A percentile compares a stretch with the other conserved stretches of the same genome.
Evolutionary conservation across 2,329 filamentous ascomycete species (phyloP).

Genomic region (Fusarium sp.): DNA sequence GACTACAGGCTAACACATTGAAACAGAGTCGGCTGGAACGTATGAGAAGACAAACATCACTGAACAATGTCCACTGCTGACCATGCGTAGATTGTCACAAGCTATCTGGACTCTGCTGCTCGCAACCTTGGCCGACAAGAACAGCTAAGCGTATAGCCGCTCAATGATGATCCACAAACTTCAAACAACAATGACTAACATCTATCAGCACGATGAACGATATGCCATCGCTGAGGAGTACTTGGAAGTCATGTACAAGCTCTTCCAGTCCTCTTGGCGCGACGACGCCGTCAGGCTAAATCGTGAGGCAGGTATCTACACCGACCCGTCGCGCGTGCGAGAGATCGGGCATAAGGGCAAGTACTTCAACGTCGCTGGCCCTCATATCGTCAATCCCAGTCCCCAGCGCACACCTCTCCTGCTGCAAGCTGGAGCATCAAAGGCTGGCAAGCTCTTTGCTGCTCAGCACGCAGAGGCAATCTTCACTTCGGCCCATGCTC

Average conservation of each 20-base stretch:
- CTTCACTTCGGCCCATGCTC: constrained; percentile 74
- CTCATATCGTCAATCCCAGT: constrained; percentile 72
- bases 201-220: constrained; percentile 69
- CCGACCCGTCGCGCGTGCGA: constrained; percentile 63
- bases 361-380: constrained; percentile 72
- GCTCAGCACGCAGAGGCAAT: constrained; percentile 78
- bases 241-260: constrained; percentile 72
- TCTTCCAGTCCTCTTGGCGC: constrained; percentile 74
- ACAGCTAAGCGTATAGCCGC: constrained; percentile 55
- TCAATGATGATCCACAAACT: too few species aligned
- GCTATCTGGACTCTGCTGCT: constrained; percentile 77
- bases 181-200: background rate
- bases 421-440: constrained; percentile 76
- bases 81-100: constrained; percentile 67
- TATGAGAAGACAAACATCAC: background rate
- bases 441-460: constrained; percentile 73
- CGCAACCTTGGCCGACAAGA: constrained; percentile 70
- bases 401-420: constrained; percentile 77
- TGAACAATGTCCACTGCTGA: background rate
- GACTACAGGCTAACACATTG: background rate
- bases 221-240: constrained; percentile 75
- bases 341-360: constrained; percentile 75
- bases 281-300: constrained; percentile 73
- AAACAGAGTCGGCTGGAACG: constrained; percentile 53
- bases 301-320: constrained; percentile 68